Percentiles rank a stretch among this genome's conserved stretches.
Evolutionary conservation across 2,329 filamentous ascomycete species (phyloP).

Genomic region (Colletotrichum sp.): DNA sequence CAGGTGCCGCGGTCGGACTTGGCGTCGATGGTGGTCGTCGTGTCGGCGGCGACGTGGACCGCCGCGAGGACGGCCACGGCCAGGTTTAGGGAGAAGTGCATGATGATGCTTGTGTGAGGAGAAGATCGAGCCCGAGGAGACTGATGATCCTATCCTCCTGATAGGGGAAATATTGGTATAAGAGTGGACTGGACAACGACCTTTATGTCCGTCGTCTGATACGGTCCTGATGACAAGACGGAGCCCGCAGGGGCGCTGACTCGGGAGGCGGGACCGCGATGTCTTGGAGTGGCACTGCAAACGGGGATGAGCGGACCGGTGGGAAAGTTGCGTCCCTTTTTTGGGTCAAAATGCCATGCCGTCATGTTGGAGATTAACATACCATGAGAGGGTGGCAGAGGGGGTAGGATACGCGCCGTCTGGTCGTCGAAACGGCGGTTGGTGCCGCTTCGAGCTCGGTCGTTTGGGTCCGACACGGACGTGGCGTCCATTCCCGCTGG

Average conservation of each 20-base stretch:
- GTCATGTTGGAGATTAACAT: neutral
- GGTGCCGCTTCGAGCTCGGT: neutral
- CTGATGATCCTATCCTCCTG: neutral
- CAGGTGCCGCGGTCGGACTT: slow-evolving; percentile 42
- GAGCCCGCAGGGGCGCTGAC: slow-evolving; percentile 7
- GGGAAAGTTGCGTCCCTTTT: neutral
- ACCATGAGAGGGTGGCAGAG: neutral
- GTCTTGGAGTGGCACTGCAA: neutral
- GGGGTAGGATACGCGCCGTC: neutral
- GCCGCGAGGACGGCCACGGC: neutral
- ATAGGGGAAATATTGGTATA: neutral
- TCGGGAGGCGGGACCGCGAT: neutral
- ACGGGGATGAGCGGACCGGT: slow-evolving; percentile 6
- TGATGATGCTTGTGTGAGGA: neutral
- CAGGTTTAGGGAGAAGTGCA: slow-evolving; percentile 4
- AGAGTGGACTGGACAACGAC: neutral
- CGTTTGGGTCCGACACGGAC: neutral
- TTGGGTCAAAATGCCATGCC: neutral
- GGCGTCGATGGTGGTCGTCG: slow-evolving; percentile 5
- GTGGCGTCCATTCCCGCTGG: neutral
- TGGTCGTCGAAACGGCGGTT: neutral
- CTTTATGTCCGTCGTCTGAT: neutral
- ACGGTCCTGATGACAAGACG: neutral
- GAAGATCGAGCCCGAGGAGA: neutral
- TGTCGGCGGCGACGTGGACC: neutral